phyloP scores from a whole-genome alignment of 2,329 filamentous ascomycete genomes.

The Exophiala bonariae region DNA sequence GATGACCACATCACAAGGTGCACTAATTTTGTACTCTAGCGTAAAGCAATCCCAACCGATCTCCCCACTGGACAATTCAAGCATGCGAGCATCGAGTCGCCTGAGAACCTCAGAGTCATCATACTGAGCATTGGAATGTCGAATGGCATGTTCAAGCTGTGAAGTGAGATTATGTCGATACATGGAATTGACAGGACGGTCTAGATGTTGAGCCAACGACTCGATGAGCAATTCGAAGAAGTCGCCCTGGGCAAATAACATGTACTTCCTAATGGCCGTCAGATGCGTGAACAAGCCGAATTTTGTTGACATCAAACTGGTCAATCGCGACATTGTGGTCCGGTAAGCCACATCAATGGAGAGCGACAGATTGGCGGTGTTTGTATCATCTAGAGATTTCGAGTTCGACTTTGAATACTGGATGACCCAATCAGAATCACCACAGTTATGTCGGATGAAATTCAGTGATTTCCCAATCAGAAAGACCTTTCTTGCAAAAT shows the following conservation, averaged over 20 bases:
- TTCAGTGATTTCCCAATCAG: slow-evolving; percentile 97
- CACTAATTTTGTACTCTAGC: slow-evolving; percentile 96
- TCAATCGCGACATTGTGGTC: slow-evolving; percentile 92
- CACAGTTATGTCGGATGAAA: slow-evolving; percentile 94
- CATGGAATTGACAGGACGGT: slow-evolving; percentile 92
- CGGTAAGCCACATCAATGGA: slow-evolving; percentile 98
- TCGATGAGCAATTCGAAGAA: slow-evolving; percentile 98
- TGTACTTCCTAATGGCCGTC: slow-evolving; percentile 87
- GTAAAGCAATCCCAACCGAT: slow-evolving; percentile 99
- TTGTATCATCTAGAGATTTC: slow-evolving; percentile 90
- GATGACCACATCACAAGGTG: slow-evolving; percentile 93
- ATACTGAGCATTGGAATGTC: slow-evolving; percentile 94
- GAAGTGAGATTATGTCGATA: slow-evolving; percentile 96
- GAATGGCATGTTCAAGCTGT: slow-evolving; percentile 96
- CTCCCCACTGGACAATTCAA: slow-evolving; percentile 92
- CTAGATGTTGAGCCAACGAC: slow-evolving; percentile 85
- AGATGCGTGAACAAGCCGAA: slow-evolving; percentile 95
- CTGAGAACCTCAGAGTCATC: slow-evolving; percentile 89
- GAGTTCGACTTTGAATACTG: slow-evolving; percentile 90
- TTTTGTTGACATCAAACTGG: slow-evolving; percentile 89
- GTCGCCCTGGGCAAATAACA: slow-evolving; percentile 91
- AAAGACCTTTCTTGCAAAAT: slow-evolving; percentile 95
- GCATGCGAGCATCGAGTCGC: slow-evolving; percentile 93
- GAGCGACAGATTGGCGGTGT: slow-evolving; percentile 74
- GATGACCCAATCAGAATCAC: slow-evolving; percentile 92